A percentile compares a stretch with the other conserved stretches of the same genome.
Evolutionary conservation across 495 filamentous ascomycete species (phyloP).

Genomic region (Choiromyces venosus): DNA sequence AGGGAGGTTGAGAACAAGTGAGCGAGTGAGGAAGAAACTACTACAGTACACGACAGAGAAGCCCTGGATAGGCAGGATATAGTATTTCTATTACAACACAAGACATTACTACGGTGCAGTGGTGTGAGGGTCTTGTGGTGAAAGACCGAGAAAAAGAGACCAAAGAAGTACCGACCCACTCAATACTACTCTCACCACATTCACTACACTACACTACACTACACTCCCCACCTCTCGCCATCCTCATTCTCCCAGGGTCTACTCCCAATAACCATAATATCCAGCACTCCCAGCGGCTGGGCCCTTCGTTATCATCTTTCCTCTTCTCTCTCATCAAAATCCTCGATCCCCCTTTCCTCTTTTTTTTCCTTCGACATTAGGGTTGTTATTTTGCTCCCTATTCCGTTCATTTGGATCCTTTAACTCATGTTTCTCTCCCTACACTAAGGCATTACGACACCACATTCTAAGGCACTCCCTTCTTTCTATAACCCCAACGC

Average conservation of each 20-base stretch:
- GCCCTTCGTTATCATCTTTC: conserved; percentile 30
- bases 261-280: background rate
- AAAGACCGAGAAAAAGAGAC: conserved; percentile 7
- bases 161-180: conserved; percentile 21
- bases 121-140: background rate
- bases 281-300: conserved; percentile 24
- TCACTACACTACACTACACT: conserved; percentile 26
- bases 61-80: background rate
- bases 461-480: background rate
- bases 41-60: conserved; percentile 10
- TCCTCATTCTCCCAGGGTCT: conserved; percentile 13
- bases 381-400: conserved; percentile 18
- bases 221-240: conserved; percentile 22
- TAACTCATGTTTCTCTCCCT: conserved; percentile 16
- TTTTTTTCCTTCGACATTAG: conserved; percentile 17
- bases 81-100: background rate
- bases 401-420: conserved; percentile 33
- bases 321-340: conserved; percentile 25
- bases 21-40: conserved; percentile 3
- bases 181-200: conserved; percentile 13
- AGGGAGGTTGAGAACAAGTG: background rate
- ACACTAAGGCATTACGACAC: background rate
- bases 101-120: background rate
- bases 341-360: conserved; percentile 26
- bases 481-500: background rate